Percentiles rank a stretch among this genome's conserved stretches.
These are phyloP conservation scores for Laguncularia racemosa DNA, from an alignment of 345 rosid species.

Conservation along the genomic window DNA sequence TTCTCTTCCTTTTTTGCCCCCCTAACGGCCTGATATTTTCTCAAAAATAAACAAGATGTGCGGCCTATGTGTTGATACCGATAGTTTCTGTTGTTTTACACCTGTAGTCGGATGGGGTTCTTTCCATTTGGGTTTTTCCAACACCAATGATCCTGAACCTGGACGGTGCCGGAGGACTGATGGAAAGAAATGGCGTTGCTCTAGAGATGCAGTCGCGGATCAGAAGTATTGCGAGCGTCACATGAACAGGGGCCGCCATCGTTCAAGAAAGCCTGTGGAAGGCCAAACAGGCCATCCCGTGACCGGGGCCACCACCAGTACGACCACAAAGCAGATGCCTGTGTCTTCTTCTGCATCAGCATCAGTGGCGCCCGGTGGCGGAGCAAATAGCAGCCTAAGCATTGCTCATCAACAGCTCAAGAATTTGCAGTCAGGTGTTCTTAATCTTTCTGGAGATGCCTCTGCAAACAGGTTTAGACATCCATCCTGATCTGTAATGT, in stretches of 20 bases:
- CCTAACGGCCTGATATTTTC: too few relatives aligned
- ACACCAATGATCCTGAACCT: constrained; percentile 83
- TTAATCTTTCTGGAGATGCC: constrained; percentile 2
- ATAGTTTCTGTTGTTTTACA: background rate
- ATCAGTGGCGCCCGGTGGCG: constrained; percentile 31
- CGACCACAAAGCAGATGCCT: constrained; percentile 21
- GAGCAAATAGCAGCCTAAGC: constrained; percentile 29
- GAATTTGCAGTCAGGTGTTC: constrained; percentile 30
- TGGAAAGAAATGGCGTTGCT: constrained; percentile 99
- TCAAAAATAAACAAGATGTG: too few relatives aligned
- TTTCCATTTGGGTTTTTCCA: constrained; percentile 78
- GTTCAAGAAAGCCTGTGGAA: constrained; percentile 99
- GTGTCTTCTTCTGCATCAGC: constrained; percentile 18
- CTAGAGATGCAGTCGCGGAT: constrained; percentile 83
- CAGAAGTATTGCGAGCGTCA: constrained; percentile 97
- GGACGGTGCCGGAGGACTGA: constrained; percentile 97
- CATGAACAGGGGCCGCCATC: constrained; percentile 98
- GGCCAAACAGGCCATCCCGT: constrained; percentile 78
- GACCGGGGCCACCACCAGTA: constrained; percentile 27
- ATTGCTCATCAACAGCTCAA: constrained; percentile 42
- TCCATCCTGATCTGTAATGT: background rate
- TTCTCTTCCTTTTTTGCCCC: too few relatives aligned
- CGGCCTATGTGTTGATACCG: too few relatives aligned
- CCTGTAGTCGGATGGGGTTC: constrained; percentile 66
- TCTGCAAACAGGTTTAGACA: background rate